Base-by-base conservation (phyloP, 129 eudicot genomes). In the Logfia minima region DNA sequence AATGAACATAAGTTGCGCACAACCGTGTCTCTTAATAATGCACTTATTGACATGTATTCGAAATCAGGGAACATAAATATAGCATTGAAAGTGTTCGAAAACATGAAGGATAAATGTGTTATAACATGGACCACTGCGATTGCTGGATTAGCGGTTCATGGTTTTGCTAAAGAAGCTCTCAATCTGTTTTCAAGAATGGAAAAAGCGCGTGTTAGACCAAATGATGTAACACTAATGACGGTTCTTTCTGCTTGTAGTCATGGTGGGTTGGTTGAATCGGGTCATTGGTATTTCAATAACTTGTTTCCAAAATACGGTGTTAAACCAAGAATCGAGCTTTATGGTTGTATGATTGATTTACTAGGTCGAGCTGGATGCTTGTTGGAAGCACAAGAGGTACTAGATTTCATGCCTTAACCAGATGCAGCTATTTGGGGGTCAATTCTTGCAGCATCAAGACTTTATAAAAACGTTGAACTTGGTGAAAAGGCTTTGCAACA, bases 41-140 rank as follows among this genome's bases (percentile, higher is more conserved):
- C 87, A 5, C 86, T 86, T 24, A 80, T 86, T n/a, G 90, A 86
- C 64, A 86, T 86, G 90, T 86, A 86, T 65, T 83, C 87, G 16
- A 86, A 86, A 78, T 83, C 85, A 7, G 87, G 90, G 26, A 74
- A 83, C 79, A 77, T 86, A 63, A 52, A 70, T 0, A 80, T 77
- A 31, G 85, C 90, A 2, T 21, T 77, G 8, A 66, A 70, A 34
- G 71, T 83, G 52, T 86, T 86, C 16, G 79, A 86, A 69, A 73
- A 32, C 53, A 77, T 80, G 87, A 70, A 80, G 10, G 65, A 77
- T 32, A 83, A 63, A 53, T 83, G 83, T n/a, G 87, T 86, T 64
- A 78, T 86, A 67, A 83, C 87, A 1, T 86, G 90, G 90, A 80
- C 85, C 6, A 86, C 87, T 29, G 58, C 63, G 5, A 83, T 86